phyloP scores from a whole-genome alignment of 768 basidiomycete species.

The Psilocybe subaeruginosa region DNA sequence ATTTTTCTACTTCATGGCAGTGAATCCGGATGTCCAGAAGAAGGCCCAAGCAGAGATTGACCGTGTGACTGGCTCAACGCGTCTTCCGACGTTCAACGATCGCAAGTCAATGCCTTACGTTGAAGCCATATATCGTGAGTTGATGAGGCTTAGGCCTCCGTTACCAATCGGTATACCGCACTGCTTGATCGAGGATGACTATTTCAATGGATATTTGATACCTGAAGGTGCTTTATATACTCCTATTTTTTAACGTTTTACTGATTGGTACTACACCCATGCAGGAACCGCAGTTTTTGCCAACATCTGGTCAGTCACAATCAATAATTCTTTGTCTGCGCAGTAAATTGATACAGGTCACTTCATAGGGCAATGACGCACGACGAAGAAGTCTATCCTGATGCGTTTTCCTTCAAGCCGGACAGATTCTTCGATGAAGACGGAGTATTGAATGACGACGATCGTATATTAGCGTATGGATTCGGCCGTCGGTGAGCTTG shows the following conservation, averaged over 20 bases:
- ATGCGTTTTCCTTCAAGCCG: constrained; percentile 35
- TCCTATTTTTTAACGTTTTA: not conserved
- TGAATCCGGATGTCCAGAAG: constrained; percentile 31
- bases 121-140: constrained; percentile 20
- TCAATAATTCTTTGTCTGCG: too few relatives aligned
- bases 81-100: constrained; percentile 31
- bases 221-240: constrained; percentile 16
- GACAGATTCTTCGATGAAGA: constrained; percentile 28
- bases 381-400: constrained; percentile 33
- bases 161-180: constrained; percentile 23
- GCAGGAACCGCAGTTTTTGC: not conserved
- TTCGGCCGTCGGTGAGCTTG: constrained; percentile 8
- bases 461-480: constrained; percentile 13
- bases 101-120: constrained; percentile 28
- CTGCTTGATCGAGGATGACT: constrained; percentile 20
- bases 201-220: constrained; percentile 29
- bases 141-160: constrained; percentile 21
- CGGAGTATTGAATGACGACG: constrained; percentile 20
- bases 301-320: not conserved
- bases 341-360: too few relatives aligned
- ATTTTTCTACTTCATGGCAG: constrained; percentile 32
- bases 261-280: too few relatives aligned
- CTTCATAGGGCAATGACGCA: constrained; percentile 21
- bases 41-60: constrained; percentile 40
- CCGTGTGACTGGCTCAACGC: constrained; percentile 27